A percentile compares a stretch with the other conserved stretches of the same genome.
Evolutionary conservation across 495 filamentous ascomycete genomes (phyloP).

Genomic region (Aspergillus olivimuriae): DNA sequence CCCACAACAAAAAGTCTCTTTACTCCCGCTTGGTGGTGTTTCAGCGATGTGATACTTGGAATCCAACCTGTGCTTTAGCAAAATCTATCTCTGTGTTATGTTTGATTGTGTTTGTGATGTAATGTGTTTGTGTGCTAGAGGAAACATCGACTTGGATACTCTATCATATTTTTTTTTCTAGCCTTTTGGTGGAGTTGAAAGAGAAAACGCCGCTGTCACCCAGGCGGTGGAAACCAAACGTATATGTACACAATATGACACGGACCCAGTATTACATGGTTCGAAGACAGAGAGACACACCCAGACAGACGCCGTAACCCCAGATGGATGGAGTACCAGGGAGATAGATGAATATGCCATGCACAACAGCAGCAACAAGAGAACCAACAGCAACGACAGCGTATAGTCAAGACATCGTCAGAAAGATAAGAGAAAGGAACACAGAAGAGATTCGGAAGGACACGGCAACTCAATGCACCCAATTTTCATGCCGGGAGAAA

Average conservation of each 20-base stretch:
- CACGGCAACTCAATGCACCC: neutral
- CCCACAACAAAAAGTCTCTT: constrained; percentile 1
- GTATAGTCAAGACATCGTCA: constrained; percentile 8
- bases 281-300: constrained; percentile 9
- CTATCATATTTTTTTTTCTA: neutral
- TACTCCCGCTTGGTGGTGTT: neutral
- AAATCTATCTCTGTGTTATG: no score
- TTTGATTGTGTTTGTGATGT: no score
- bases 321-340: constrained; percentile 15
- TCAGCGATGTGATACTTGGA: no score
- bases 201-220: constrained; percentile 1
- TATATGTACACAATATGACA: constrained; percentile 19
- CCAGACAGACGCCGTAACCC: constrained; percentile 21
- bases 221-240: constrained; percentile 2
- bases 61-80: no score
- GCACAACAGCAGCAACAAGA: constrained; percentile 10
- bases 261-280: constrained; percentile 17
- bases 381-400: constrained; percentile 12
- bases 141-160: no score
- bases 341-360: constrained; percentile 14
- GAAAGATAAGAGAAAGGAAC: constrained; percentile 3
- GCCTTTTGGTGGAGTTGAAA: neutral
- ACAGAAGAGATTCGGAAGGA: constrained; percentile 1
- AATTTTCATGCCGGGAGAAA: neutral
- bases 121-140: no score